These are phyloP conservation scores for Fusarium tricinctum DNA, from an alignment of 2,329 filamentous ascomycete genomes.

Conservation along the genomic window DNA sequence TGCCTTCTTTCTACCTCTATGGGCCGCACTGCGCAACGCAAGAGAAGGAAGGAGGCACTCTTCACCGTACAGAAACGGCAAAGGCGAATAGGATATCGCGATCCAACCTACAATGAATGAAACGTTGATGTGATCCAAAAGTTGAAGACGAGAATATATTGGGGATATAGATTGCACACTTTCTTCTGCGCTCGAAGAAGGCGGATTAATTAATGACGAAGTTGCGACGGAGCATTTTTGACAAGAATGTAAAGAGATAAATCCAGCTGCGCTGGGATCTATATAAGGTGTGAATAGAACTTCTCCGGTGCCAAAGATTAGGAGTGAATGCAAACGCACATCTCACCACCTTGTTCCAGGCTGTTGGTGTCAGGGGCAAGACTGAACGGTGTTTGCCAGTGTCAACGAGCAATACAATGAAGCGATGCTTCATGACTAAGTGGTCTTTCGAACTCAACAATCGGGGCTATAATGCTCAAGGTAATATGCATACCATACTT, in stretches of 20 bases:
- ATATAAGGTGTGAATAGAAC: slow-evolving; percentile 1
- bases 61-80: neutral
- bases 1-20: slow-evolving; percentile 24
- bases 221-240: neutral
- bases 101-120: slow-evolving; percentile 9
- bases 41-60: neutral
- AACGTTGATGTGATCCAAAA: slow-evolving; percentile 19
- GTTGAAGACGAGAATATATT: slow-evolving; percentile 15
- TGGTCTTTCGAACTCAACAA: neutral
- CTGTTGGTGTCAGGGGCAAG: neutral
- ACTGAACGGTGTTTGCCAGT: slow-evolving; percentile 11
- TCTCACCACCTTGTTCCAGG: neutral
- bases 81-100: neutral
- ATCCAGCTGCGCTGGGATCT: neutral
- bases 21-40: slow-evolving; percentile 2
- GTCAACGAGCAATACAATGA: neutral
- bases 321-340: slow-evolving; percentile 9
- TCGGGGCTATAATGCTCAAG: neutral
- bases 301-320: neutral
- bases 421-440: neutral
- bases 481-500: neutral
- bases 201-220: neutral
- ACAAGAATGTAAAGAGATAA: neutral
- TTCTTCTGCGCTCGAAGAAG: slow-evolving; percentile 6
- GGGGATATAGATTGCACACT: slow-evolving; percentile 9